Conservation (phyloP, 345 rosid genomes). For the Kernera saxatilis region DNA sequence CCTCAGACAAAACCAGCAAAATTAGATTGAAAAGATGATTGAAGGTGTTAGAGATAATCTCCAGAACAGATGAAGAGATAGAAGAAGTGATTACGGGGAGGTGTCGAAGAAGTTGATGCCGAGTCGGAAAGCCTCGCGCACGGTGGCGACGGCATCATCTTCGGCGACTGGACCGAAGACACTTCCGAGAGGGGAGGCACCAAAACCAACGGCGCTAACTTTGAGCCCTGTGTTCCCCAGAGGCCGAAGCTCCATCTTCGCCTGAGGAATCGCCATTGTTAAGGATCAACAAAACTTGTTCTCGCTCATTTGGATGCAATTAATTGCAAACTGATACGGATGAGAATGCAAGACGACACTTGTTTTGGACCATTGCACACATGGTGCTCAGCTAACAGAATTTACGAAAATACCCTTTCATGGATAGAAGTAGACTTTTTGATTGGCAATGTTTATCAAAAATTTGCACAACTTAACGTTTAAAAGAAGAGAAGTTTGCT, state of each 20-base stretch:
- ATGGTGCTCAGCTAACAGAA: neutral
- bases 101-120: slow-evolving; percentile 98
- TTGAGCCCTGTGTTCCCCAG: slow-evolving; percentile 68
- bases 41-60: neutral
- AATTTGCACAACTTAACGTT: neutral
- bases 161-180: slow-evolving; percentile 86
- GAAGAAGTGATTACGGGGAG: slow-evolving; percentile 61
- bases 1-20: neutral
- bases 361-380: neutral
- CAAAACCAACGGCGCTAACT: slow-evolving; percentile 78
- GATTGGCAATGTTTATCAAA: neutral
- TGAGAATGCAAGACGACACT: neutral
- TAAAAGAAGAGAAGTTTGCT: neutral
- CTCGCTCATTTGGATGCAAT: neutral
- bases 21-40: neutral
- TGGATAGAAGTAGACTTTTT: too few species aligned
- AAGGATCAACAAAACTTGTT: neutral
- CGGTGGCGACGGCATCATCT: slow-evolving; percentile 71
- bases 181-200: slow-evolving; percentile 85
- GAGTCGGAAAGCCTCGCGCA: slow-evolving; percentile 66
- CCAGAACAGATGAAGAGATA: neutral
- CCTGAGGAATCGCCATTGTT: slow-evolving; percentile 17
- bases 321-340: neutral
- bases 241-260: slow-evolving; percentile 50
- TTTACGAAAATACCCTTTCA: neutral